These are phyloP conservation scores for Colletotrichum chrysophilum DNA, from an alignment of 2,329 filamentous ascomycete species.

Conservation along the genomic window DNA sequence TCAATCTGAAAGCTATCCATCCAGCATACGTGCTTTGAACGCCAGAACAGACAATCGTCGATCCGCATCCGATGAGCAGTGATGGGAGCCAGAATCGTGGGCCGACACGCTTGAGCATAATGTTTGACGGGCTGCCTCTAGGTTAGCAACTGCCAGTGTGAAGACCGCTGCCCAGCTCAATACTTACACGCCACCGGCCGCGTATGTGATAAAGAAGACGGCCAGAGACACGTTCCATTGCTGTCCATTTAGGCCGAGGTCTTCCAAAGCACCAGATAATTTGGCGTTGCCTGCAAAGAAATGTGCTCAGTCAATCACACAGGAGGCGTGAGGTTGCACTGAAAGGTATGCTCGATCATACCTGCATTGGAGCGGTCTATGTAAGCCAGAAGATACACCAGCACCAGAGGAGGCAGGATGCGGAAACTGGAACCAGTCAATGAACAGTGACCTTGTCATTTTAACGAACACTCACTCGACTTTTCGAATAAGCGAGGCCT, in stretches of 20 bases:
- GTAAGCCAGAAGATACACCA: neutral
- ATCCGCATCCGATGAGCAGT: neutral
- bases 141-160: neutral
- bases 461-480: neutral
- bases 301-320: neutral
- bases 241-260: neutral
- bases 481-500: neutral
- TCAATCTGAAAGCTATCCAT: neutral
- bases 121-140: neutral
- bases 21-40: neutral
- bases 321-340: fast-evolving
- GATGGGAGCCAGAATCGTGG: neutral
- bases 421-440: neutral
- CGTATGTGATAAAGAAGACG: neutral
- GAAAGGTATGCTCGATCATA: neutral
- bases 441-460: neutral
- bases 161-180: neutral
- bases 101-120: neutral
- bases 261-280: neutral
- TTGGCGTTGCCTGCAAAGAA: neutral
- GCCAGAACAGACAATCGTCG: neutral
- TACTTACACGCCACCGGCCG: neutral
- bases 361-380: neutral
- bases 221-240: neutral
- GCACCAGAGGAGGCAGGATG: neutral